Percentiles rank a stretch among this genome's conserved stretches.
phyloP scores from a whole-genome alignment of 148 eudicot species.

The Rheum nobile region DNA sequence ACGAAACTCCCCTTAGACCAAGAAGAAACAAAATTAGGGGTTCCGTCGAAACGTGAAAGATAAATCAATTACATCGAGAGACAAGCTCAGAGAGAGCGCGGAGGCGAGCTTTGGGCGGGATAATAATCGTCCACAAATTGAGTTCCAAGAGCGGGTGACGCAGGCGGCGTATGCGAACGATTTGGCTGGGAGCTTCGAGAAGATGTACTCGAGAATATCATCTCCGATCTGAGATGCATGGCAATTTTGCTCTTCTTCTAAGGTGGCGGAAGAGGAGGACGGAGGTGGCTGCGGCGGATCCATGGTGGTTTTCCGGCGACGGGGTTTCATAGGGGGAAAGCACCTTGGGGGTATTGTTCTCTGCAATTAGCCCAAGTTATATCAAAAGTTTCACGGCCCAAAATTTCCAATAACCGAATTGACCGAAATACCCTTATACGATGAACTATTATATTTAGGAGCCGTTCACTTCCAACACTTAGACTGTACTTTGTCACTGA shows the following conservation, averaged over 20 bases:
- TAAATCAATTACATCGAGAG: slow-evolving; percentile 24
- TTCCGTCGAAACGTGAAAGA: not conserved
- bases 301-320: slow-evolving; percentile 1
- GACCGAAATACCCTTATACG: not conserved
- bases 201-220: slow-evolving; percentile 44
- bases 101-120: slow-evolving; percentile 53
- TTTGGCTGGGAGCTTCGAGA: slow-evolving; percentile 51
- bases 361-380: not conserved
- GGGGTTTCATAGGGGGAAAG: not conserved
- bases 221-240: slow-evolving; percentile 31
- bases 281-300: not conserved
- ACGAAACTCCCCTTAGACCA: slow-evolving; percentile 2
- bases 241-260: not conserved
- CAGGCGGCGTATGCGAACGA: slow-evolving; percentile 76
- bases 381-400: not conserved
- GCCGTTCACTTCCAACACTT: not conserved
- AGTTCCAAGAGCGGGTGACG: slow-evolving; percentile 66
- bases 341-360: not conserved
- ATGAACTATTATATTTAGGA: not conserved
- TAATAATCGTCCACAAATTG: slow-evolving; percentile 40
- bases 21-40: not conserved
- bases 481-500: not conserved
- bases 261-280: not conserved
- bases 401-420: not conserved
- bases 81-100: slow-evolving; percentile 50